These are phyloP conservation scores for Gentiana dahurica DNA, from an alignment of 257 asterid genomes.

Conservation along the genomic window DNA sequence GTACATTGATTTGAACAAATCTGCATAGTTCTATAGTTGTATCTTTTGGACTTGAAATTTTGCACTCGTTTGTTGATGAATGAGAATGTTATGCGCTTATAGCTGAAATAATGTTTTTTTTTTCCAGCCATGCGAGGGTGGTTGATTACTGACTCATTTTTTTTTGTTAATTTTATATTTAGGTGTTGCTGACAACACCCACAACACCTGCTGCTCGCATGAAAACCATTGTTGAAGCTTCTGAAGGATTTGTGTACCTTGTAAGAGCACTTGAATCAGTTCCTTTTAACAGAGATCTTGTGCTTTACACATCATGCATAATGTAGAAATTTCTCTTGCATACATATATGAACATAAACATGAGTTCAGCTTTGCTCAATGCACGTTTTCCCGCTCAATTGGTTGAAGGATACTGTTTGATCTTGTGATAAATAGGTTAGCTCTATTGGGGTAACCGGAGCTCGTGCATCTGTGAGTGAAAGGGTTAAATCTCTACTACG, in stretches of 20 bases:
- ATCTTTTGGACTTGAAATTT: background rate
- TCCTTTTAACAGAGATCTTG: too few species aligned
- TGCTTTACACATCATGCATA: too few species aligned
- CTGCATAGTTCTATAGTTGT: background rate
- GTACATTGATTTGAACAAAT: background rate
- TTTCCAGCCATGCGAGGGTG: background rate
- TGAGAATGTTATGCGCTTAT: too few species aligned
- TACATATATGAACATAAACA: too few species aligned
- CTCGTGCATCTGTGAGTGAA: slow-evolving; percentile 58
- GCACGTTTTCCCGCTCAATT: background rate
- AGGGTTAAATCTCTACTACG: slow-evolving; percentile 59
- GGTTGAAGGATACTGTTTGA: slow-evolving; percentile 3
- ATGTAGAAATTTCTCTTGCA: too few species aligned
- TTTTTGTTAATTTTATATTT: slow-evolving; percentile 6
- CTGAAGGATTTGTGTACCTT: slow-evolving; percentile 87
- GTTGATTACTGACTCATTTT: background rate
- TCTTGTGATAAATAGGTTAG: slow-evolving; percentile 46
- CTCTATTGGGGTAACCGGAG: slow-evolving; percentile 83
- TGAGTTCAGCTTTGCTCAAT: background rate
- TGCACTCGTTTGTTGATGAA: too few species aligned
- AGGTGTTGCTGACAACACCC: slow-evolving; percentile 90
- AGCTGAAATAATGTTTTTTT: background rate
- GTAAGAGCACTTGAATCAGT: slow-evolving; percentile 30
- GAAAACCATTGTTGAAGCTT: slow-evolving; percentile 66
- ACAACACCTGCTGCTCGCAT: slow-evolving; percentile 70